Conservation (phyloP, 148 eudicot genomes). For the Vaccinium macrocarpon region DNA sequence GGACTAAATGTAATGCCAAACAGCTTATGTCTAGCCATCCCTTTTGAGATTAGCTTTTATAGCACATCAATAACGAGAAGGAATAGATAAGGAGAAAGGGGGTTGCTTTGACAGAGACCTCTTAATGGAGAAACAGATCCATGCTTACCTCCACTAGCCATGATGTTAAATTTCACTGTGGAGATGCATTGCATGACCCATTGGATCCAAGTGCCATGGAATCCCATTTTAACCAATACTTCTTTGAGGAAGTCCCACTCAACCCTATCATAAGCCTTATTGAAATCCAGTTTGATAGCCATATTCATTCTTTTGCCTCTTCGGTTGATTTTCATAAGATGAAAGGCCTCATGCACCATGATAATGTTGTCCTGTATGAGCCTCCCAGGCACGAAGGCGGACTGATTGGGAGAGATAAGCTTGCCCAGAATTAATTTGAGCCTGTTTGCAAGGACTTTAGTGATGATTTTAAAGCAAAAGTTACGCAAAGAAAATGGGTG, state of each 20-base stretch:
- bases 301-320: not conserved
- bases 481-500: too few relatives aligned
- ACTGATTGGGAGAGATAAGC: too few relatives aligned
- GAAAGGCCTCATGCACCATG: not conserved
- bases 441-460: too few relatives aligned
- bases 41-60: too few relatives aligned
- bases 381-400: not conserved
- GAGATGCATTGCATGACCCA: not conserved
- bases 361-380: not conserved
- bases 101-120: not conserved
- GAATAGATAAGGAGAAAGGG: not conserved
- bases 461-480: too few relatives aligned
- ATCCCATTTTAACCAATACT: not conserved
- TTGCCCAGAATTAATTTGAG: too few relatives aligned
- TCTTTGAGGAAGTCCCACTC: not conserved
- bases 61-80: not conserved
- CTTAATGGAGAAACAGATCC: not conserved
- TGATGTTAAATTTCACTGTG: too few relatives aligned
- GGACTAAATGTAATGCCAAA: not conserved
- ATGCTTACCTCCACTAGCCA: not conserved
- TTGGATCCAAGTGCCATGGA: not conserved
- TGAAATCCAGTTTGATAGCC: not conserved
- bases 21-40: rapidly evolving
- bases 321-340: not conserved
- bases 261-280: not conserved